phyloP scores from a whole-genome alignment of 2,329 filamentous ascomycete genomes.

The Catunica adiposa region DNA sequence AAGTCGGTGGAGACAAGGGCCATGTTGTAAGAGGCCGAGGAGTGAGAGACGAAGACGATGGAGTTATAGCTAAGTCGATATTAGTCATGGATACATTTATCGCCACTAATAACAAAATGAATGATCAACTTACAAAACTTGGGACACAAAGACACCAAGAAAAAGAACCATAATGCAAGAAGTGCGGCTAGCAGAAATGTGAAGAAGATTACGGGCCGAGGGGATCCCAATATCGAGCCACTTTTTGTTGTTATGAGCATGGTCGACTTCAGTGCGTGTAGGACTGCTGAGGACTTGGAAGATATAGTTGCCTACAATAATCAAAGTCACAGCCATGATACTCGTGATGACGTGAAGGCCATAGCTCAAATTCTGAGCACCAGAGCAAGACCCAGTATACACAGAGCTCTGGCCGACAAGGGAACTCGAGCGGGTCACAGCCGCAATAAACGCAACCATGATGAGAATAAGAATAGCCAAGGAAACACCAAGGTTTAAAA shows the following conservation, averaged over 20 bases:
- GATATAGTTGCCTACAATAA: constrained; percentile 35
- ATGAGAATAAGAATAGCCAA: constrained; percentile 15
- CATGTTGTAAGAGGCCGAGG: constrained; percentile 21
- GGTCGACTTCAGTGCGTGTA: constrained; percentile 31
- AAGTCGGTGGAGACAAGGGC: constrained; percentile 24
- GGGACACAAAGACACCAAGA: constrained; percentile 27
- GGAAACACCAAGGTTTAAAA: constrained; percentile 21
- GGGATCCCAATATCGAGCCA: constrained; percentile 40
- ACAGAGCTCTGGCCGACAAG: constrained; percentile 24
- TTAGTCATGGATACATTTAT: neutral
- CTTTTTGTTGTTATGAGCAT: constrained; percentile 27
- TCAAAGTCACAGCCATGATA: constrained; percentile 25
- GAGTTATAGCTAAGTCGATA: constrained; percentile 28
- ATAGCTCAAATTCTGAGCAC: constrained; percentile 23
- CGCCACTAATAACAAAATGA: constrained; percentile 19
- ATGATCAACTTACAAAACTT: constrained; percentile 27
- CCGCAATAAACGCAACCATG: constrained; percentile 25
- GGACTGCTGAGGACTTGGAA: constrained; percentile 39
- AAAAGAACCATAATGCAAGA: constrained; percentile 26
- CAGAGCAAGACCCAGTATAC: constrained; percentile 24
- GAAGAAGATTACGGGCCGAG: constrained; percentile 32
- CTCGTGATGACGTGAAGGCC: constrained; percentile 31
- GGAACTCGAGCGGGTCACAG: constrained; percentile 23
- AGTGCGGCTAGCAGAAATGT: constrained; percentile 27
- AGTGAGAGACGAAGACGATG: constrained; percentile 28